phyloP scores from a whole-genome alignment of 805 yeast species.

The Candida sphagnicola region DNA sequence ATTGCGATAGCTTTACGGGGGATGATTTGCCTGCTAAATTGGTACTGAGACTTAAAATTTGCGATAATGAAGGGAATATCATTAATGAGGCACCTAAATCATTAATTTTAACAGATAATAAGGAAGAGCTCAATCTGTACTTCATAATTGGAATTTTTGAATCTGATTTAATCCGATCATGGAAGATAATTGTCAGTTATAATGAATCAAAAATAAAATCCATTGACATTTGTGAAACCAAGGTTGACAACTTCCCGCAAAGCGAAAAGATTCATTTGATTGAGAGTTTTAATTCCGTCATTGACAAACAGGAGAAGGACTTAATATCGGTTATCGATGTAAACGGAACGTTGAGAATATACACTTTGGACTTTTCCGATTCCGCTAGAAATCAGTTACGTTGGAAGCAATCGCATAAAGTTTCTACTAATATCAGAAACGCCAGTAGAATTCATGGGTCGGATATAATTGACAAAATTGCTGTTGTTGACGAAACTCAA shows the following conservation, averaged over 20 bases:
- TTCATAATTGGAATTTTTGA: slow-evolving; percentile 51
- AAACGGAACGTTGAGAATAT: slow-evolving; percentile 21
- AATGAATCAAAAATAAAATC: slow-evolving; percentile 7
- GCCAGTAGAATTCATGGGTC: slow-evolving; percentile 66
- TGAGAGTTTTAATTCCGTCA: slow-evolving; percentile 40
- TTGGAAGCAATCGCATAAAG: slow-evolving; percentile 51
- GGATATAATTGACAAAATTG: slow-evolving; percentile 63
- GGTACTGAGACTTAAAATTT: slow-evolving; percentile 13
- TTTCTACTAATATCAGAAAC: slow-evolving; percentile 53
- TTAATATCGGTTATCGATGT: slow-evolving; percentile 58
- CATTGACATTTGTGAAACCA: slow-evolving; percentile 20
- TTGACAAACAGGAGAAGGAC: slow-evolving; percentile 16
- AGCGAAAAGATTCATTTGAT: slow-evolving; percentile 39
- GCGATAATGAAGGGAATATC: slow-evolving; percentile 7
- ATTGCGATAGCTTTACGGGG: slow-evolving; percentile 39
- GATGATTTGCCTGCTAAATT: slow-evolving; percentile 29
- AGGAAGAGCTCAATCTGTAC: slow-evolving; percentile 11
- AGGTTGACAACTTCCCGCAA: slow-evolving; percentile 37
- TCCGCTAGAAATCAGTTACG: slow-evolving; percentile 24
- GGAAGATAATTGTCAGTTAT: slow-evolving; percentile 30
- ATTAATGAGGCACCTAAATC: slow-evolving; percentile 17
- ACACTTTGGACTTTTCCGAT: slow-evolving; percentile 18
- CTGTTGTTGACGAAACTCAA: slow-evolving; percentile 58
- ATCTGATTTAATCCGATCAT: slow-evolving; percentile 31
- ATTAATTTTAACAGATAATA: slow-evolving; percentile 14